A percentile compares a stretch with the other conserved stretches of the same genome.
These are phyloP conservation scores for sorghum (Sorghum bicolor) DNA, from an alignment of 176 grass and related monocot species.

Conservation along the genomic window Sorghum_bicolor_NCBIv3 NC_012872.2:55647001-55647500, in stretches of 20 bases:
- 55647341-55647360: slow-evolving; percentile 76
- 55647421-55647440: not conserved
- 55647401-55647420: not conserved
- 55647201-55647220: slow-evolving; percentile 75
- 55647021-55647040: slow-evolving; percentile 94
- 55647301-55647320: not conserved
- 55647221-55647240: slow-evolving; percentile 70
- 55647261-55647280: not conserved
- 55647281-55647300: not conserved
- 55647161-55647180: slow-evolving; percentile 68
- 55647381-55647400: slow-evolving; percentile 68
- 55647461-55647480: not conserved
- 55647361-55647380: slow-evolving; percentile 76
- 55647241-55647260: slow-evolving; percentile 23
- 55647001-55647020: slow-evolving; percentile 93
- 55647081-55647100: not conserved
- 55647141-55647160: slow-evolving; percentile 64
- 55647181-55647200: slow-evolving; percentile 70
- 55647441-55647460: not conserved
- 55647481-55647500: not conserved
- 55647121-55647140: not conserved
- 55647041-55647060: slow-evolving; percentile 77
- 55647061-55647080: slow-evolving; percentile 80
- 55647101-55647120: not conserved
- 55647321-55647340: not conserved